Base-by-base conservation (phyloP, 2,329 filamentous ascomycete species). In the Xylariaceae sp. region DNA sequence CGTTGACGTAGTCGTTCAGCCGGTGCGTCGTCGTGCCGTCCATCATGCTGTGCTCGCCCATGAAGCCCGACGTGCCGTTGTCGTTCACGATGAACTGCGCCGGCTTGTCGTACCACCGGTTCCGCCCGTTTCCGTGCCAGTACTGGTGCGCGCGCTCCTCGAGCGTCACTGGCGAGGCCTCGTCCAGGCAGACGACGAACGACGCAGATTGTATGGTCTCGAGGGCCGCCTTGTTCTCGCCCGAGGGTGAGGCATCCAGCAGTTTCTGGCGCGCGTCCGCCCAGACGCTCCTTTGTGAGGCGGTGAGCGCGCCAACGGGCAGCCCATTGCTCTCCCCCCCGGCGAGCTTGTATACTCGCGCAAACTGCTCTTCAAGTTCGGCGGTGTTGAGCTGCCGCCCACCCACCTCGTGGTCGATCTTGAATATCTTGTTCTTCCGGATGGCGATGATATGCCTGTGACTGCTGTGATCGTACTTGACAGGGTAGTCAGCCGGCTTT, bases 31-130 rank as follows among this genome's bases (percentile, higher is more conserved):
- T 89, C 5, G 92, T 98, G 45, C 93, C 92, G 58, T 98, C 92
- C 93, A 98, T 98, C 92, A 98, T 96, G 52, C 85, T 93, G 72
- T 98, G 92, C 66, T 98, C 92, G 54, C 92, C 92, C 73, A 88
- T 90, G 72, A 98, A 98, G 41, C 92, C 92, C 2, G 92, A 84
- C 6, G 92, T 94, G 49, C 92, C 92, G 59, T 98, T 98, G 59
- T 98, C 89, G 62, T 94, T 95, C 66, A 98, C 61, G 58, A 98
- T 94, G 67, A 98, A 96, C 64, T 98, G 90, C 34, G 94, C 68
- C 5, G 92, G 92, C 72, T 98, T 98, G 72, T 98, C 92, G 56
- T 80, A 96, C 89, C 89, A 98, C 47, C 92, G 79, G 70, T 98
- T 98, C 49, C 77, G 70, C 37, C 92, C 92, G 53, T 98, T 90